A percentile compares a stretch with the other conserved stretches of the same genome.
Conservation (phyloP, 2,329 filamentous ascomycete species). For the Beauveria sp. region DNA sequence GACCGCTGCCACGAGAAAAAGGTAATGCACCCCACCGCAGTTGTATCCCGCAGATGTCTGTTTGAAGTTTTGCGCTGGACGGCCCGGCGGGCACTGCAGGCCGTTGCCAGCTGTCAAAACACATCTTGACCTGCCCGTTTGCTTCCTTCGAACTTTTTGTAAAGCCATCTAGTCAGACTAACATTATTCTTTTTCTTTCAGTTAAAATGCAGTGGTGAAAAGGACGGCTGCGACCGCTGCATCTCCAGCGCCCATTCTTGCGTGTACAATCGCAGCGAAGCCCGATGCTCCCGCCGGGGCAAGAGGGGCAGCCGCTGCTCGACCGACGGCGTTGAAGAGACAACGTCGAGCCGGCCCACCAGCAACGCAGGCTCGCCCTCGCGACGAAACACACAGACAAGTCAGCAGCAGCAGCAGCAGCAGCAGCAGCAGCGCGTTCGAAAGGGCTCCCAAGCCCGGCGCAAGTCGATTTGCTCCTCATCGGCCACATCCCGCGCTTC, state of each 20-base stretch:
- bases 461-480: slow-evolving; percentile 4
- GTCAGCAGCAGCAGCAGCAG: neutral
- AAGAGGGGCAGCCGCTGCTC: slow-evolving; percentile 20
- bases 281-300: slow-evolving; percentile 23
- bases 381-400: neutral
- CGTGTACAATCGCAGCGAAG: slow-evolving; percentile 28
- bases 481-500: slow-evolving; percentile 3
- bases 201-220: slow-evolving; percentile 31
- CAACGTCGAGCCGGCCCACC: neutral
- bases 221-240: slow-evolving; percentile 29
- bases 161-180: neutral
- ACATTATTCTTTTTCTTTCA: slow-evolving; percentile 11
- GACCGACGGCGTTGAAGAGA: slow-evolving; percentile 13
- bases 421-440: neutral
- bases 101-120: neutral
- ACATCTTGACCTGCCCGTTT: neutral
- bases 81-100: neutral
- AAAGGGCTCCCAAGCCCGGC: slow-evolving; percentile 6
- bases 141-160: neutral
- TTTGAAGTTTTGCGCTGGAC: neutral
- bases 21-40: slow-evolving; percentile 16
- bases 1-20: slow-evolving; percentile 32
- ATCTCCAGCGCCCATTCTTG: slow-evolving; percentile 22
- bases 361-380: slow-evolving; percentile 8
- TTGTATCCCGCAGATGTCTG: neutral